These are phyloP conservation scores for Adiantum capillusveneris DNA, from an alignment of 75 land plant genomes.

Conservation along the genomic window DNA sequence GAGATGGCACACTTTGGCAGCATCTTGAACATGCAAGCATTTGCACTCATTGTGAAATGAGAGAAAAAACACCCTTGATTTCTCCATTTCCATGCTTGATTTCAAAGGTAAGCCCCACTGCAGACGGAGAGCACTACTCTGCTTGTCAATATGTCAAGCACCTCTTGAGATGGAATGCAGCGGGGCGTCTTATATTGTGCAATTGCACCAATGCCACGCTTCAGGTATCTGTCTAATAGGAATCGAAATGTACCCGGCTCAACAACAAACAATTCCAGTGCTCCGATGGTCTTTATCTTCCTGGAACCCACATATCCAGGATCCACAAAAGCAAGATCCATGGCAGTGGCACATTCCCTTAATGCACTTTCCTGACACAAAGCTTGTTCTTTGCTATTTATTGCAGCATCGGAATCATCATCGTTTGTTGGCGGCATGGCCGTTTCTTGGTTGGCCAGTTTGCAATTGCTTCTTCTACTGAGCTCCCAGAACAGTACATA, in stretches of 20 bases:
- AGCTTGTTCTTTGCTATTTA: too few relatives aligned
- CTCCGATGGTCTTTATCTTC: constrained; percentile 36
- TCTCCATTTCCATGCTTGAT: too few relatives aligned
- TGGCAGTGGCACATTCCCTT: constrained; percentile 27
- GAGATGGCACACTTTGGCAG: too few relatives aligned
- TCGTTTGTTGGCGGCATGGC: too few relatives aligned
- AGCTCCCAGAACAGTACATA: constrained; percentile 75
- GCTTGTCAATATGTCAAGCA: neutral
- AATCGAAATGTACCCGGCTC: constrained; percentile 45
- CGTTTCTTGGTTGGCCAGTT: too few relatives aligned
- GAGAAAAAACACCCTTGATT: too few relatives aligned
- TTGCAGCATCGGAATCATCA: too few relatives aligned
- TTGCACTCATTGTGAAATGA: too few relatives aligned
- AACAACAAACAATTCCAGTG: constrained; percentile 72
- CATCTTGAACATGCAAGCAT: too few relatives aligned
- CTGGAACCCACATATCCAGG: constrained; percentile 46
- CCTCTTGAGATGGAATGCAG: neutral
- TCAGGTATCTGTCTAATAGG: neutral
- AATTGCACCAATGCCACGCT: neutral
- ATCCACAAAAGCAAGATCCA: constrained; percentile 49
- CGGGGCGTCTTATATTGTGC: neutral
- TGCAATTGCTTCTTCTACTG: too few relatives aligned
- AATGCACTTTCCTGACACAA: constrained; percentile 12
- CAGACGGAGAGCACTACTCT: too few relatives aligned
- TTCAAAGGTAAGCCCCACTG: too few relatives aligned